These are phyloP conservation scores for Penium margaritaceum DNA, from an alignment of 139 green algal species.

Conservation along the genomic window DNA sequence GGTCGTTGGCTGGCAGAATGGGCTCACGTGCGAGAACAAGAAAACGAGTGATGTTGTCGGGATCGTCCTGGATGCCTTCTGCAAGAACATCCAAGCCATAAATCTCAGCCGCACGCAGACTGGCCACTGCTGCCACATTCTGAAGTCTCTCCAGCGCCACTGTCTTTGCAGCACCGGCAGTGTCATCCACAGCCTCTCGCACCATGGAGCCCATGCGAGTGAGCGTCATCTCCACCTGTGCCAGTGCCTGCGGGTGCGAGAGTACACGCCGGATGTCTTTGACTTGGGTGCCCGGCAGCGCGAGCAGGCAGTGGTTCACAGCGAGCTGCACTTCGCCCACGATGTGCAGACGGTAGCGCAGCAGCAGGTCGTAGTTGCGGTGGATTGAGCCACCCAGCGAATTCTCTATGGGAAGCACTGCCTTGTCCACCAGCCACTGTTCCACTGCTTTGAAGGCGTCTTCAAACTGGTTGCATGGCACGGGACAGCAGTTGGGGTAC, in stretches of 20 bases:
- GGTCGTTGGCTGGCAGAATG: slow-evolving; percentile 44
- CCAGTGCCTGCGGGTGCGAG: slow-evolving; percentile 68
- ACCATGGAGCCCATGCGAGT: slow-evolving; percentile 49
- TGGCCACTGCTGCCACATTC: slow-evolving; percentile 62
- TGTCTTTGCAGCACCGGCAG: slow-evolving; percentile 72
- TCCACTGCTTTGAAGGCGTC: slow-evolving; percentile 55
- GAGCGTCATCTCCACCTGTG: slow-evolving; percentile 48
- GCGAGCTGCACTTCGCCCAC: slow-evolving; percentile 67
- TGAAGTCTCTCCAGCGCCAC: slow-evolving; percentile 29
- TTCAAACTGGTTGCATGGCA: slow-evolving; percentile 93
- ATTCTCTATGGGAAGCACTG: slow-evolving; percentile 77
- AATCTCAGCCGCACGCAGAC: slow-evolving; percentile 57
- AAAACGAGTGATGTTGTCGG: slow-evolving; percentile 74
- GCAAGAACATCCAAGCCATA: slow-evolving; percentile 64
- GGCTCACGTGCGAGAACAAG: slow-evolving; percentile 86
- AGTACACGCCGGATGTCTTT: slow-evolving; percentile 73
- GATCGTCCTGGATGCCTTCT: slow-evolving; percentile 73
- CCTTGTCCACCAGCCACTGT: slow-evolving; percentile 64
- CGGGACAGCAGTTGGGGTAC: slow-evolving; percentile 65
- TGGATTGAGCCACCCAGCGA: slow-evolving; percentile 74
- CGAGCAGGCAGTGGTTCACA: slow-evolving; percentile 92
- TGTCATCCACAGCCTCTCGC: slow-evolving; percentile 82
- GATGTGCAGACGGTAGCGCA: slow-evolving; percentile 55
- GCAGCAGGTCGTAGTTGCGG: slow-evolving; percentile 81
- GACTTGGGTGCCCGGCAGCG: slow-evolving; percentile 70